Conservation (phyloP, 768 basidiomycete genomes). For the Mycena filopes region DNA sequence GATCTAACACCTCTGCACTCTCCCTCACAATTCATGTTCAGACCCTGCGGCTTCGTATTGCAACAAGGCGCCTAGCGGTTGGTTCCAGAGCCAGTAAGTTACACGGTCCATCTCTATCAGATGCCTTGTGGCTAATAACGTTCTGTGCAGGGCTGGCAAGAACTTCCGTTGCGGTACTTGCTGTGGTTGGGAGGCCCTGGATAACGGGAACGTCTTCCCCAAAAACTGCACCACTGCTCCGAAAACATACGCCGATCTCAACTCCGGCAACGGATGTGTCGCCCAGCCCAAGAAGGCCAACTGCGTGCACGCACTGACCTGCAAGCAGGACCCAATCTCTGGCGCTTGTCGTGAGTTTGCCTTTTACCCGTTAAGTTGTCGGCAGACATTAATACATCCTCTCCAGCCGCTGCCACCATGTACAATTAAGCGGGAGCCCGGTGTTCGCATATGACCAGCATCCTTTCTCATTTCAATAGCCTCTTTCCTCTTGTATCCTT, state of each 20-base stretch:
- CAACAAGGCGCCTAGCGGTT: constrained; percentile 6
- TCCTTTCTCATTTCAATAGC: too few species aligned
- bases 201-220: not conserved
- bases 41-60: constrained; percentile 1
- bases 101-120: too few species aligned
- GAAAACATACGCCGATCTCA: not conserved
- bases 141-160: not conserved
- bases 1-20: not conserved
- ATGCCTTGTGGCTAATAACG: not conserved
- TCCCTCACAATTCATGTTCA: not conserved
- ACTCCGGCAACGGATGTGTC: constrained; percentile 8
- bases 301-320: not conserved
- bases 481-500: too few species aligned
- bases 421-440: too few species aligned
- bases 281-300: not conserved
- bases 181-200: not conserved
- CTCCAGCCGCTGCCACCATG: too few species aligned
- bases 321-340: not conserved
- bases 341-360: not conserved
- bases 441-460: too few species aligned
- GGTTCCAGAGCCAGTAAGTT: constrained; percentile 4
- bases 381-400: too few species aligned
- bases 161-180: constrained; percentile 8
- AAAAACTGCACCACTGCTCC: not conserved
- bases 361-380: too few species aligned